These are phyloP conservation scores for Centaurea solstitialis DNA, from an alignment of 129 eudicot genomes.

Conservation along the genomic window DNA sequence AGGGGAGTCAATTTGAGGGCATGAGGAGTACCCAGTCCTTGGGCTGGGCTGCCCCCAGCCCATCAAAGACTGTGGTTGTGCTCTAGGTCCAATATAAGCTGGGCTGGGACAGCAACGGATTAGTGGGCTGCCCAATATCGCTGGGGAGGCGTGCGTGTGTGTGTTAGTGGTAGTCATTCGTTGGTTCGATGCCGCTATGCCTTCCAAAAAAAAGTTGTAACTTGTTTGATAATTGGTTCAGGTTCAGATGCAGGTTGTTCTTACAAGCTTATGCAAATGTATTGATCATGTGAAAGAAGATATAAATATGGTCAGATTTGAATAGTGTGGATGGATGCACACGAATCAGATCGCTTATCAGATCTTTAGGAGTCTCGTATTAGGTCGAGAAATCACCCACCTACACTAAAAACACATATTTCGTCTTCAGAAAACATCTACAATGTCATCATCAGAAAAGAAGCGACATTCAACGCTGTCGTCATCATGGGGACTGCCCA, in stretches of 20 bases:
- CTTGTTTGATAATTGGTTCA: neutral
- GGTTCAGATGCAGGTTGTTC: neutral
- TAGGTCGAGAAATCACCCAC: conserved; percentile 52
- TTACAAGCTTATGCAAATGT: neutral
- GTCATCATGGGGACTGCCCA: conserved; percentile 48
- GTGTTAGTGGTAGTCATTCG: too few relatives aligned
- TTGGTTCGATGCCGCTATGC: too few relatives aligned
- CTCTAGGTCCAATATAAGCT: too few relatives aligned
- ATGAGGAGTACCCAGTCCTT: too few relatives aligned
- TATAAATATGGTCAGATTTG: conserved; percentile 39
- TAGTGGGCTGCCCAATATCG: too few relatives aligned
- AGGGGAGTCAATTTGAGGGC: too few relatives aligned
- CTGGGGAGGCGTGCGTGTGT: too few relatives aligned
- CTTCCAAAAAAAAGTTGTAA: too few relatives aligned
- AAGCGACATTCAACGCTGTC: conserved; percentile 40
- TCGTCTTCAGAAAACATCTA: conserved; percentile 42
- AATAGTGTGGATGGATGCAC: conserved; percentile 64
- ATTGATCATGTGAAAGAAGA: conserved; percentile 13
- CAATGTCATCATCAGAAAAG: conserved; percentile 45
- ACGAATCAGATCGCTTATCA: conserved; percentile 43
- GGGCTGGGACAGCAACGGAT: too few relatives aligned
- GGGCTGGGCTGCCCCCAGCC: too few relatives aligned
- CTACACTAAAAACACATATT: conserved; percentile 45
- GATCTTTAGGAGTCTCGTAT: conserved; percentile 30
- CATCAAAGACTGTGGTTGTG: too few relatives aligned